Base-by-base conservation (phyloP, 2,329 filamentous ascomycete species). In the Raffaelea ambrosiae region DNA sequence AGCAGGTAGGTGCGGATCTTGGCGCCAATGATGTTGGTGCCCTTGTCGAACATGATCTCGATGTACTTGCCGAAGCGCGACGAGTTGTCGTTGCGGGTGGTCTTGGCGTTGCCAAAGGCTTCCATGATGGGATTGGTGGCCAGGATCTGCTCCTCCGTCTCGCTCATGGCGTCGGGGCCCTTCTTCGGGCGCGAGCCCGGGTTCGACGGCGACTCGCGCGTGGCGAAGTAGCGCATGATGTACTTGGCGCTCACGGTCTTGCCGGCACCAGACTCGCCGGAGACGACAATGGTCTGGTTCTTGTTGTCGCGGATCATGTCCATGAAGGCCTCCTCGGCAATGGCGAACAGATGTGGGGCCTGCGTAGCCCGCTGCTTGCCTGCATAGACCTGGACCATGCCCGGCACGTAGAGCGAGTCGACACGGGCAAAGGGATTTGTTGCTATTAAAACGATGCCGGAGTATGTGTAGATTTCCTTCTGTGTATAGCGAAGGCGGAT, bases 91-190 rank as follows among this genome's bases (percentile, higher is more conserved):
- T 98, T 98, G 65, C 93, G 80, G 11, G 93, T 98, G n/a, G 93
- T 98, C 72, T 98, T 98, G 47, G 93, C 93, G 72, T 98, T 98
- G 65, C 93, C 93, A 63, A 98, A 98, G 31, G 93, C 91, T 79
- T 98, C 93, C 93, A 98, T 98, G 64, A 98, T 95, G 36, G 93
- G 93, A 65, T 98, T 98, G 47, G 93, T 98, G 26, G 93, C 93
- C 57, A 98, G 72, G 62, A 98, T 98, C 66, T 95, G 90, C 72
- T 98, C 91, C 69, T 98, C 93, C 1, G 93, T 98, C 72, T 96
- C 88, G 65, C 90, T 97, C 84, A 97, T 97, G 54, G 83, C 64
- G 50, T 87, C 85, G 58, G 81, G 73, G 52, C 88, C 87, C 61
- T 77, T 77, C 67, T 88, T 93, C 47, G 76, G 76, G 59, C 86